Conservation (phyloP, 1,284 basidiomycete species). For the Naganishia cerealis region DNA sequence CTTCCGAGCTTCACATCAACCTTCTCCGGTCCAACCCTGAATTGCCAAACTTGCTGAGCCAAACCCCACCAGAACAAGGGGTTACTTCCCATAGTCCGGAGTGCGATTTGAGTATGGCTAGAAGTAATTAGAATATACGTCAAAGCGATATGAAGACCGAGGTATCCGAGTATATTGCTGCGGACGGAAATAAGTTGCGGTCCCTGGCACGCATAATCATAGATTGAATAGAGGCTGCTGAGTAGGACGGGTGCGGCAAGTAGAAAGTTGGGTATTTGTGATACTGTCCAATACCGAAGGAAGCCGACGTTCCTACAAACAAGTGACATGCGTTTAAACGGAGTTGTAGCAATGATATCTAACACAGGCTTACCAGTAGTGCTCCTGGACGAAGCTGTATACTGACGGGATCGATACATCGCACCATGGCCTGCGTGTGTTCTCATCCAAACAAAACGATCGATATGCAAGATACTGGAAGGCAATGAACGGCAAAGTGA, state of each 20-base stretch:
- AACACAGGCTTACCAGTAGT: slow-evolving; percentile 66
- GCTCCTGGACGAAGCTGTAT: slow-evolving; percentile 77
- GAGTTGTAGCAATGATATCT: not conserved
- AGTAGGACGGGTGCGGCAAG: slow-evolving; percentile 71
- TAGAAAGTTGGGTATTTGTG: slow-evolving; percentile 84
- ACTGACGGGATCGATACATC: slow-evolving; percentile 62
- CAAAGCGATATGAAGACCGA: slow-evolving; percentile 66
- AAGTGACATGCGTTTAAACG: not conserved
- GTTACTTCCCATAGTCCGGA: slow-evolving; percentile 75
- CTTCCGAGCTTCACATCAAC: slow-evolving; percentile 46
- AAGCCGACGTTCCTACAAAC: slow-evolving; percentile 69
- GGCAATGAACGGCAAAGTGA: slow-evolving; percentile 66
- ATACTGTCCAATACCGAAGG: slow-evolving; percentile 77
- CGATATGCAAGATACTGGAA: slow-evolving; percentile 69
- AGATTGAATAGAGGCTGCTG: slow-evolving; percentile 55
- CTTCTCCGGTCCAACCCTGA: slow-evolving; percentile 41
- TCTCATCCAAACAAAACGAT: slow-evolving; percentile 61
- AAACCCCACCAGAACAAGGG: slow-evolving; percentile 84
- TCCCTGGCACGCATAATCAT: slow-evolving; percentile 7
- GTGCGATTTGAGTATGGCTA: slow-evolving; percentile 85
- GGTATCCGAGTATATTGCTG: slow-evolving; percentile 62
- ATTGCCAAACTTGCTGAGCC: slow-evolving; percentile 54
- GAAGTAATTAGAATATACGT: slow-evolving; percentile 68
- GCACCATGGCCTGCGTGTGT: slow-evolving; percentile 66
- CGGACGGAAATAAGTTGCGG: slow-evolving; percentile 33